Evolutionary conservation across 2,329 filamentous ascomycete genomes (phyloP).

Genomic region (Chaetomiaceae sp.): DNA sequence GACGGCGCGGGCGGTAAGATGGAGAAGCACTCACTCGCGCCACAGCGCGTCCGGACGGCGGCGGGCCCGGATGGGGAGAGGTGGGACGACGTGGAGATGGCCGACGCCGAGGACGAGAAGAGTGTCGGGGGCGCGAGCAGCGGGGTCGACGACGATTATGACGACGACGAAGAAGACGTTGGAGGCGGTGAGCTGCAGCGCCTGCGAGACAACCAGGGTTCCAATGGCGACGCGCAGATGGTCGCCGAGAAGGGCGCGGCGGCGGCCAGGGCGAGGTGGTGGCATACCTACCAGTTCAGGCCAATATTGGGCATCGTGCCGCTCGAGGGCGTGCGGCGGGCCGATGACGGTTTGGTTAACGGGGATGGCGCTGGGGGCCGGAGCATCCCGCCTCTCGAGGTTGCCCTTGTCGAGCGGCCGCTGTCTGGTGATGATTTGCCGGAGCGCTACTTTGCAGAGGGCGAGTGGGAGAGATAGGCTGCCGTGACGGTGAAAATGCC

Average conservation of each 20-base stretch:
- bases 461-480: conserved; percentile 42
- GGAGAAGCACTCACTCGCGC: conserved; percentile 40
- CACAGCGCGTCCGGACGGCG: conserved; percentile 36
- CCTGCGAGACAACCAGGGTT: conserved; percentile 33
- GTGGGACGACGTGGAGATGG: conserved; percentile 33
- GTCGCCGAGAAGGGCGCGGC: conserved; percentile 27
- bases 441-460: conserved; percentile 59
- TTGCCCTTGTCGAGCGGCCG: conserved; percentile 82
- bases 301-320: conserved; percentile 73
- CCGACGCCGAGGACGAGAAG: conserved; percentile 26
- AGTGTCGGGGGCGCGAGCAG: conserved; percentile 29
- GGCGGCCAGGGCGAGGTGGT: conserved; percentile 41
- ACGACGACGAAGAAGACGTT: conserved; percentile 36
- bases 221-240: conserved; percentile 29
- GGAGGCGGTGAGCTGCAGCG: conserved; percentile 27
- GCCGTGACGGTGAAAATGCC: neutral
- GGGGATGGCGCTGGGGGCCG: conserved; percentile 21
- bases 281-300: conserved; percentile 88
- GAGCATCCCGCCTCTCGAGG: conserved; percentile 51
- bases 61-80: conserved; percentile 29
- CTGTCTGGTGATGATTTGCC: conserved; percentile 75
- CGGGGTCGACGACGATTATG: conserved; percentile 36
- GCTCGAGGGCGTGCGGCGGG: conserved; percentile 29
- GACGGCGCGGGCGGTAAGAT: conserved; percentile 50
- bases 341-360: conserved; percentile 17